Evolutionary conservation across 108 stramenopile genomes (phyloP).

Genomic region (Parietichytrium sp.): DNA sequence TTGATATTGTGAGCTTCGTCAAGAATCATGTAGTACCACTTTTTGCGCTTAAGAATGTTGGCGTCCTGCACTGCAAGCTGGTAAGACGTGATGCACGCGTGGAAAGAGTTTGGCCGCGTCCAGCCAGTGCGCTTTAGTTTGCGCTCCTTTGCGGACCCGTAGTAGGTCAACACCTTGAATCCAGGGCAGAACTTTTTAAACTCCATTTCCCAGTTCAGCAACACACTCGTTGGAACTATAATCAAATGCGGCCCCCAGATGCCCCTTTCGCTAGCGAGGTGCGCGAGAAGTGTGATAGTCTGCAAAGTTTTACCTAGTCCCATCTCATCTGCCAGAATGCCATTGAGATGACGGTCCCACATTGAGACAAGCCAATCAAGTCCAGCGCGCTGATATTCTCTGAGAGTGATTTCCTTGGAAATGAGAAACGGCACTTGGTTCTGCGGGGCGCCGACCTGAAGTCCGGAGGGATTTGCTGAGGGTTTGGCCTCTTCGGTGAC

Average conservation of each 20-base stretch:
- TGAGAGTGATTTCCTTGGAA: conserved; percentile 64
- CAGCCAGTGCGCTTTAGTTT: conserved; percentile 87
- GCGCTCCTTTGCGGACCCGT: conserved; percentile 84
- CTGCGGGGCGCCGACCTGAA: background rate
- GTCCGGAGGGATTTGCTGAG: background rate
- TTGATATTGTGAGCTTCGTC: conserved; percentile 99
- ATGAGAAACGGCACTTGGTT: conserved; percentile 53
- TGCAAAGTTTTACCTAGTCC: conserved; percentile 92
- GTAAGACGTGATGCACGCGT: conserved; percentile 94
- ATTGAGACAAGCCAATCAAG: conserved; percentile 94
- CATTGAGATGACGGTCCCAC: conserved; percentile 87
- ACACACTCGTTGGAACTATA: conserved; percentile 90
- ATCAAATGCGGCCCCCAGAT: conserved; percentile 98
- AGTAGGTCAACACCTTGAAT: conserved; percentile 89
- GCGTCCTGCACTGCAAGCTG: conserved; percentile 94
- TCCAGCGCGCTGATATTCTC: conserved; percentile 90
- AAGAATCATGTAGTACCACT: conserved; percentile 95
- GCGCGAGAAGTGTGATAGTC: conserved; percentile 88
- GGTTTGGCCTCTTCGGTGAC: background rate
- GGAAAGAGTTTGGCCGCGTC: conserved; percentile 79
- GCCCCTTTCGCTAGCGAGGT: conserved; percentile 85
- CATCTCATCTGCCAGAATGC: conserved; percentile 99
- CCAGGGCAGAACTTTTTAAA: conserved; percentile 88
- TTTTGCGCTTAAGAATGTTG: conserved; percentile 84
- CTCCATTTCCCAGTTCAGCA: conserved; percentile 98